These are phyloP conservation scores for Lasiosphaeria miniovina DNA, from an alignment of 495 filamentous ascomycete genomes.

Conservation along the genomic window DNA sequence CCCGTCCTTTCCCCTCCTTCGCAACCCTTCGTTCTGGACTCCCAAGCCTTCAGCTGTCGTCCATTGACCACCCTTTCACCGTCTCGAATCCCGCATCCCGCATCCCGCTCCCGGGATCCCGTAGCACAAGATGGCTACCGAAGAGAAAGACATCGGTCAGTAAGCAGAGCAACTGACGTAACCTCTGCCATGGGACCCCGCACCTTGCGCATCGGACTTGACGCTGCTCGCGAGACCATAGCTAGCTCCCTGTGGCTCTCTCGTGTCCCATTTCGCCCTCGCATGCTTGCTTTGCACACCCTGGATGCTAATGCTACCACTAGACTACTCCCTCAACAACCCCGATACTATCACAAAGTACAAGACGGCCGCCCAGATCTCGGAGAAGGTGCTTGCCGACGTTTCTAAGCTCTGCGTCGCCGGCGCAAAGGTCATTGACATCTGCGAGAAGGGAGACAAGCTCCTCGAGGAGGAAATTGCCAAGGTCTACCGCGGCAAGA, in stretches of 20 bases:
- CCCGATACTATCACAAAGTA: slow-evolving; percentile 98
- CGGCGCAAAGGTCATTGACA: slow-evolving; percentile 83
- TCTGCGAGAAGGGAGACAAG: slow-evolving; percentile 95
- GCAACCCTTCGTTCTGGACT: slow-evolving; percentile 13
- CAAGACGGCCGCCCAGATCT: slow-evolving; percentile 91
- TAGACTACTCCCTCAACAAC: slow-evolving; percentile 94
- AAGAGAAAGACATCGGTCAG: slow-evolving; percentile 42
- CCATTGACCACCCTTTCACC: slow-evolving; percentile 5
- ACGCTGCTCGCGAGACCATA: slow-evolving; percentile 1
- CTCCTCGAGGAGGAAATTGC: slow-evolving; percentile 86
- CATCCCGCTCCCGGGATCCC: not conserved
- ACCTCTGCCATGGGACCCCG: not conserved
- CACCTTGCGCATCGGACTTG: slow-evolving; percentile 4
- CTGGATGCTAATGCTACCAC: slow-evolving; percentile 13
- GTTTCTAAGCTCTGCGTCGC: slow-evolving; percentile 79
- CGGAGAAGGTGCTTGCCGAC: slow-evolving; percentile 86
- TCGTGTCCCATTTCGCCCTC: slow-evolving; percentile 2
- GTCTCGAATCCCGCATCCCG: not conserved
- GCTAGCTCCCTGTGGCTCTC: not conserved
- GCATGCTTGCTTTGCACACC: not conserved
- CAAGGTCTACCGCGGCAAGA: slow-evolving; percentile 99
- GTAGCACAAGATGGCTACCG: slow-evolving; percentile 31
- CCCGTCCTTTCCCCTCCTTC: slow-evolving; percentile 12
- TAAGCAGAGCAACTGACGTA: slow-evolving; percentile 3
- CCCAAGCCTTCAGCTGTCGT: not conserved